A percentile compares a stretch with the other conserved stretches of the same genome.
phyloP scores from a whole-genome alignment of 257 asterid species.

The Penstemon davidsonii region DNA sequence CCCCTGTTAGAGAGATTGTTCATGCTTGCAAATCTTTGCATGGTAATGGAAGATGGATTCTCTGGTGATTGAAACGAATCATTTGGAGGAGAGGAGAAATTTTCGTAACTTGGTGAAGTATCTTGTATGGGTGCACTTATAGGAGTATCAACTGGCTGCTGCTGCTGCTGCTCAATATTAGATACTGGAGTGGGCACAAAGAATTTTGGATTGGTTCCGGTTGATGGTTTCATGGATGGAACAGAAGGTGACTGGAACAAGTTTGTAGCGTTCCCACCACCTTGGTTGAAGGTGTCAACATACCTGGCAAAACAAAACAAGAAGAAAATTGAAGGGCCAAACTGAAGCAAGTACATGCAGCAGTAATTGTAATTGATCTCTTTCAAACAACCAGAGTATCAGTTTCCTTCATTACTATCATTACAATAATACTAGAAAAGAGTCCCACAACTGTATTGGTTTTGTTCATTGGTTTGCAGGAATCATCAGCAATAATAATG shows the following conservation, averaged over 20 bases:
- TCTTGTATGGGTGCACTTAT: slow-evolving; percentile 32
- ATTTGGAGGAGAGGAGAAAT: slow-evolving; percentile 41
- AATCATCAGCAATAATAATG: neutral
- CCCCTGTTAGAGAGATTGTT: slow-evolving; percentile 51
- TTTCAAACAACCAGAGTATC: neutral
- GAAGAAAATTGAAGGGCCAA: neutral
- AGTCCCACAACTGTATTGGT: neutral
- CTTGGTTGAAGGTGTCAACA: slow-evolving; percentile 62
- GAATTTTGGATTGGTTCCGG: slow-evolving; percentile 58
- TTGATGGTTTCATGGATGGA: slow-evolving; percentile 59
- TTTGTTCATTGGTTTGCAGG: neutral
- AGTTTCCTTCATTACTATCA: neutral
- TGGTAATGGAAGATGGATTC: slow-evolving; percentile 34
- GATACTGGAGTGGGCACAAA: slow-evolving; percentile 68
- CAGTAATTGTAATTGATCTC: neutral
- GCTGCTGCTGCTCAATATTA: slow-evolving; percentile 33
- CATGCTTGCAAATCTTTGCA: slow-evolving; percentile 79
- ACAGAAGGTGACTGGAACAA: slow-evolving; percentile 63
- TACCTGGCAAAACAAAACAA: slow-evolving; percentile 36
- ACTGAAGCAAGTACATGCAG: neutral
- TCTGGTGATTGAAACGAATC: slow-evolving; percentile 41
- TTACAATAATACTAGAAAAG: neutral
- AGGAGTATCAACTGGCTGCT: slow-evolving; percentile 33
- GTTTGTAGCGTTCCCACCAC: slow-evolving; percentile 63
- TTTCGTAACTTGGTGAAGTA: slow-evolving; percentile 34